Base-by-base conservation (phyloP, 345 rosid genomes). In the Eutrema yunnanense region DNA sequence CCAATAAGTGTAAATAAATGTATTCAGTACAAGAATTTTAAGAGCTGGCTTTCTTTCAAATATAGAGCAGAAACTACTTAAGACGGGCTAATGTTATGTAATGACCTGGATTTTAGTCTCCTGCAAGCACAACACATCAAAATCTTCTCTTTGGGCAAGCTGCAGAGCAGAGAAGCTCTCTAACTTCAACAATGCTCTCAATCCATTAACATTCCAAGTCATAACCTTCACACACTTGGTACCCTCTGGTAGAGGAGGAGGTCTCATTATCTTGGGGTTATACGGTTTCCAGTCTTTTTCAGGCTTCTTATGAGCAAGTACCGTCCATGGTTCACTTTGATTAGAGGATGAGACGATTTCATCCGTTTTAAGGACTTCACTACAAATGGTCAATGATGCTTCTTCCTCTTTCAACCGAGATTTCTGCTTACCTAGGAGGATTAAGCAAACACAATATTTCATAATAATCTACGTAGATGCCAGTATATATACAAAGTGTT, bases 131-230 rank as follows among this genome's bases (percentile, higher is more conserved):
- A 92, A 62, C 6, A 95, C 80, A 76, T 95, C 97, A 67, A 95
- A 86, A 49, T 87, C 74, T 84, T 92, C 97, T 81, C 85, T 84
- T 73, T 85, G 80, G 38, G 98, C 96, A 79, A 94, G 95, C 72
- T 91, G 86, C 68, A 80, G 80, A 8, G 88, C 92, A 56, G 96
- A 89, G 81, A 84, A 90, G 22, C 90, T 86, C 78, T 83, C 84
- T 14, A 67, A 63, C 82, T 91, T 94, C 81, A 86, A 57, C 76
- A 91, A 72, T 70, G 96, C 96, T 82, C 96, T 82, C 66, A 94
- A 73, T 22, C 98, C 97, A 81, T 94, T 94, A 71, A 94, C 97
- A 77, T 91, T 94, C 98, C 98, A 94, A 61, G 98, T 91, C 88
- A 91, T 62, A 60, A 94, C 68, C 76, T 88, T 94, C 67, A 86